Percentiles rank a stretch among this genome's conserved stretches.
These are phyloP conservation scores for Trypanosoma mega DNA, from an alignment of 208 protist genomes.

Conservation along the genomic window DNA sequence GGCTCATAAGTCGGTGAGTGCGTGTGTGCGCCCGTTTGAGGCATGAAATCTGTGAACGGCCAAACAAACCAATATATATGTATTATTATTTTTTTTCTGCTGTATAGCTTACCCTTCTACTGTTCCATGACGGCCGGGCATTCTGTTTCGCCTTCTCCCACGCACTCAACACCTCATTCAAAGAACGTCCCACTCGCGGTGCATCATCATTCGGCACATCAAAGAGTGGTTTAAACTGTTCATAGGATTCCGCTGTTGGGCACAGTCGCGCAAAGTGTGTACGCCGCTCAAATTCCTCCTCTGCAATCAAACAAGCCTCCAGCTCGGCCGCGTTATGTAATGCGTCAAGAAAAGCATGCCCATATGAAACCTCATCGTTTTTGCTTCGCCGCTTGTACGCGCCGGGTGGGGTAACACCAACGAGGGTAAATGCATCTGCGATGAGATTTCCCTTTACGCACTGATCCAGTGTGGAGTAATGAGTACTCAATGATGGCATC, in stretches of 20 bases:
- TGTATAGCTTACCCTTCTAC: not conserved
- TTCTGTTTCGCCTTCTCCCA: conserved; percentile 32
- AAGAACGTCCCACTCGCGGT: not conserved
- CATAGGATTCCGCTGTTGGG: conserved; percentile 41
- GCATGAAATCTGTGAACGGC: too few species aligned
- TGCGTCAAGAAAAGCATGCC: conserved; percentile 37
- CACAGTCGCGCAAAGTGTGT: conserved; percentile 43
- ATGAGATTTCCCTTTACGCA: conserved; percentile 82
- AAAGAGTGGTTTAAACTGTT: conserved; percentile 33
- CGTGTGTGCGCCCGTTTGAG: too few species aligned
- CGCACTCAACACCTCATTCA: conserved; percentile 46
- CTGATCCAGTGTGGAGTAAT: conserved; percentile 79
- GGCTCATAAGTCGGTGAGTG: too few species aligned
- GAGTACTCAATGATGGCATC: conserved; percentile 83
- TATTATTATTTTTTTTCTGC: not conserved
- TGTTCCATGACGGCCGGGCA: conserved; percentile 1
- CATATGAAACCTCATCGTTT: conserved; percentile 12
- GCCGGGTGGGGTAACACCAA: conserved; percentile 44
- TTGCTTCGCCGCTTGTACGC: not conserved
- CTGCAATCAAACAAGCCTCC: conserved; percentile 50
- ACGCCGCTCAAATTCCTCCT: conserved; percentile 43
- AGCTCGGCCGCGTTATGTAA: conserved; percentile 15
- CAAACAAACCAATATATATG: too few species aligned
- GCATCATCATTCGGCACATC: not conserved
- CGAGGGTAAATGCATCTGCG: conserved; percentile 78